Percentiles rank a stretch among this genome's conserved stretches.
Evolutionary conservation across 208 protist species (phyloP).

Genomic region (Leishmania martiniquensis): DNA sequence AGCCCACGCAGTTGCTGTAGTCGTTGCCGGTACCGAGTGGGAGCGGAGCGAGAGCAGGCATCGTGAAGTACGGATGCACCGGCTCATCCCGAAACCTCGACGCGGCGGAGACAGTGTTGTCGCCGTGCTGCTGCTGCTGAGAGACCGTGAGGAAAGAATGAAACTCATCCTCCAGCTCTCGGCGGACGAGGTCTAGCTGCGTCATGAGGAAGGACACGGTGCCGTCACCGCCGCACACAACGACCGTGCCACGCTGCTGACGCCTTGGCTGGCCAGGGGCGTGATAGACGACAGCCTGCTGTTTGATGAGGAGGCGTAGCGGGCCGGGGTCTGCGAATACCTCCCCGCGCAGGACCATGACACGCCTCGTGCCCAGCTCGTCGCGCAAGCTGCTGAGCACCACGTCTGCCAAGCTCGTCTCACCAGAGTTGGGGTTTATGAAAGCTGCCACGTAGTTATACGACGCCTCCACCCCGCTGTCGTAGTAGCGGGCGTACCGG

Average conservation of each 20-base stretch:
- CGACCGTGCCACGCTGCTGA: conserved; percentile 67
- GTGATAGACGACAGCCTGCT: conserved; percentile 58
- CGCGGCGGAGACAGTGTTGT: not conserved
- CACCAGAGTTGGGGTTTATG: conserved; percentile 76
- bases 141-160: conserved; percentile 2
- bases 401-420: conserved; percentile 32
- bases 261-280: conserved; percentile 2
- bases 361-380: conserved; percentile 54
- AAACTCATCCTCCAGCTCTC: conserved; percentile 48
- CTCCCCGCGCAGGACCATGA: conserved; percentile 47
- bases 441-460: conserved; percentile 64
- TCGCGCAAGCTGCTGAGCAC: conserved; percentile 43
- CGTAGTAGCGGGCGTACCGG: conserved; percentile 20
- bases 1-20: conserved; percentile 79
- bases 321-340: conserved; percentile 55
- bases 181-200: conserved; percentile 60
- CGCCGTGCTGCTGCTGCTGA: conserved; percentile 1
- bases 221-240: conserved; percentile 85
- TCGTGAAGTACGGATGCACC: conserved; percentile 32
- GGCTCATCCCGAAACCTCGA: not conserved
- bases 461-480: conserved; percentile 31
- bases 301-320: conserved; percentile 59
- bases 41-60: conserved; percentile 78
- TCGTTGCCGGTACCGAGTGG: conserved; percentile 89
- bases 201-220: conserved; percentile 84